Base-by-base conservation (phyloP, 2,329 filamentous ascomycete species). In the Westerdykella aurantiaca region DNA sequence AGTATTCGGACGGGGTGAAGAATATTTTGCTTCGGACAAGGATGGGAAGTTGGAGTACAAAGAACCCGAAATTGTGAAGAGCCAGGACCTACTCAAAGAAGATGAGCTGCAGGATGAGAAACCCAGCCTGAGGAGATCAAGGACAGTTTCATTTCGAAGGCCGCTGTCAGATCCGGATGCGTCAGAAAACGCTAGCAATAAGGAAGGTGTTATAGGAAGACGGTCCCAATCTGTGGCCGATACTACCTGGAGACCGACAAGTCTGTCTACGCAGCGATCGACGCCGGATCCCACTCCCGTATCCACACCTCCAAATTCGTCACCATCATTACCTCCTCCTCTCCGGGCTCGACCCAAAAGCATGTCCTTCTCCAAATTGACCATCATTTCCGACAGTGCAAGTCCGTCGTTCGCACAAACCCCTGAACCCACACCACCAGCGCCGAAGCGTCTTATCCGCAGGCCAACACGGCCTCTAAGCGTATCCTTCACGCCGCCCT, bases 11-110 rank as follows among this genome's bases (percentile, higher is more conserved):
- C 62, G 64, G 10, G 63, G 64, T 6, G 60, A 68, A 31, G 66
- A 68, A 40, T 69, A 65, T 44, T 69, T 69, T 40, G 67, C 67
- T 1, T 68, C 65, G 4, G 67, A 69, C 44, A 59, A 60, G 40
- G 48, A 65, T 17, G 64, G 63, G 10, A 68, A 67, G 29, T 47
- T 69, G 2, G 65, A 67, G 34, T 58, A 57, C 42, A 66, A 65
- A 42, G 60, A 64, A 37, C 52, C 60, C 2, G 58, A 62, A 23
- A 33, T 47, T 4, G 46, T 52, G 12, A 61, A 57, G 39, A 56
- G 51, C 31, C 37, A 39, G 7, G 21, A 45, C 2, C 39, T 38
- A 5, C 9, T 29, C 9, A 29, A 12, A 12, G 11, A 12, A 29
- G 47, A 52, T 13, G 52, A 55, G 21, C 49, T 51, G n/a, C 31